Conservation (phyloP, 1,139 yeast species). For the Scheffersomyces insectosa region DNA sequence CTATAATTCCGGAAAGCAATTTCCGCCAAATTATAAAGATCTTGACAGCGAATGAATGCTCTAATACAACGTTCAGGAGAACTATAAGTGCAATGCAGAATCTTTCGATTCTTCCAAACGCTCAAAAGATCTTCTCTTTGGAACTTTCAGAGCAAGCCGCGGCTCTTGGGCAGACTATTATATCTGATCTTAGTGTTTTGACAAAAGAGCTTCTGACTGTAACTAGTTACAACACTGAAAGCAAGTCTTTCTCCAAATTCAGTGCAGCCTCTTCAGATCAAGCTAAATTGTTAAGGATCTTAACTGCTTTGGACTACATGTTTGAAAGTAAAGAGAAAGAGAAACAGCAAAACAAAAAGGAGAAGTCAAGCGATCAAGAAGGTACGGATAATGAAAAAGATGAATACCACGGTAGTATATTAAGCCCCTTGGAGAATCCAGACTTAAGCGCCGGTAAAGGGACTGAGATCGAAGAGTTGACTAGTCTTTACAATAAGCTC, state of each 20-base stretch:
- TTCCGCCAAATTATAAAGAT: constrained; percentile 66
- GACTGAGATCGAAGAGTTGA: constrained; percentile 50
- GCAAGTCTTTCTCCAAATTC: constrained; percentile 61
- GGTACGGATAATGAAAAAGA: constrained; percentile 2
- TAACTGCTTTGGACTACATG: constrained; percentile 87
- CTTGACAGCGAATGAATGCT: constrained; percentile 82
- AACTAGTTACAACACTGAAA: constrained; percentile 48
- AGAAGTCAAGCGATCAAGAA: neutral
- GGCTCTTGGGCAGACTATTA: constrained; percentile 56
- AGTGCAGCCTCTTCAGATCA: constrained; percentile 86
- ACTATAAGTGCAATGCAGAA: constrained; percentile 83
- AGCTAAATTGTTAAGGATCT: constrained; percentile 76
- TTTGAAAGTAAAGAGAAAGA: constrained; percentile 48
- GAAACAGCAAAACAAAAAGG: constrained; percentile 5
- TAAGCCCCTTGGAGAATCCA: constrained; percentile 21
- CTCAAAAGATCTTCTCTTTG: constrained; percentile 63
- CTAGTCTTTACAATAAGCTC: constrained; percentile 64
- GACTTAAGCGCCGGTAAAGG: constrained; percentile 2
- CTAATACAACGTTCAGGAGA: constrained; percentile 82
- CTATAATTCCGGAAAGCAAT: constrained; percentile 64
- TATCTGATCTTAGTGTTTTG: constrained; percentile 56
- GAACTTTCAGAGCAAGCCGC: constrained; percentile 73
- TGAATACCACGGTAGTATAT: constrained; percentile 18
- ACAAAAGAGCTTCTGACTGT: constrained; percentile 45
- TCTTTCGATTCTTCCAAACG: constrained; percentile 60